phyloP scores from a whole-genome alignment of 345 rosid species.

The Salix suchowensis region DNA sequence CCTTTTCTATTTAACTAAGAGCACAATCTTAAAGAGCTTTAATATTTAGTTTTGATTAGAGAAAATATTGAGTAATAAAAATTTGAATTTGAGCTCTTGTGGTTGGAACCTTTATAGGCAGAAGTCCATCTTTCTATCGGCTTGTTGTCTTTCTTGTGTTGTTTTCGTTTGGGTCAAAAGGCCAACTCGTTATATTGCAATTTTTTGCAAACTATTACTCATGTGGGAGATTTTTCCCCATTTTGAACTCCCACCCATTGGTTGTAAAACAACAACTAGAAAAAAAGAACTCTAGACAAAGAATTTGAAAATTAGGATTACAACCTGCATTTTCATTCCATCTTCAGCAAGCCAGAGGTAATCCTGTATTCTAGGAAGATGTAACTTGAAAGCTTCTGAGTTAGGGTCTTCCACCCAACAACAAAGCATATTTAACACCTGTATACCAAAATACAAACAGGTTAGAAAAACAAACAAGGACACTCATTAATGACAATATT shows the following conservation, averaged over 20 bases:
- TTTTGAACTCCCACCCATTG: neutral
- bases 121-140: too few relatives aligned
- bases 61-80: too few relatives aligned
- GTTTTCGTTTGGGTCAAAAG: neutral
- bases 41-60: too few relatives aligned
- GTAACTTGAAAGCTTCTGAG: conserved; percentile 90
- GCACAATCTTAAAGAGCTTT: too few relatives aligned
- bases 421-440: conserved; percentile 97
- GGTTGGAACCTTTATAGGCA: too few relatives aligned
- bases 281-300: neutral
- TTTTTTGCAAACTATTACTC: neutral
- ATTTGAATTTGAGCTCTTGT: too few relatives aligned
- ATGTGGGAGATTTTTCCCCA: neutral
- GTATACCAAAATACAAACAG: conserved; percentile 3
- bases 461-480: neutral
- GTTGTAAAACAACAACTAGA: neutral
- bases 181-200: neutral
- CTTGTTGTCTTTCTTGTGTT: too few relatives aligned
- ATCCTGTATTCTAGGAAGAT: conserved; percentile 80
- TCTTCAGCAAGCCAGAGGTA: conserved; percentile 97
- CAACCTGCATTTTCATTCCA: conserved; percentile 99
- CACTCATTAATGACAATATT: neutral
- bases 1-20: too few relatives aligned
- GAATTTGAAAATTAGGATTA: neutral
- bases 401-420: conserved; percentile 99